Percentiles rank a stretch among this genome's conserved stretches.
Conservation (phyloP, 139 green algal species). For the Chlorella sorokiniana region DNA sequence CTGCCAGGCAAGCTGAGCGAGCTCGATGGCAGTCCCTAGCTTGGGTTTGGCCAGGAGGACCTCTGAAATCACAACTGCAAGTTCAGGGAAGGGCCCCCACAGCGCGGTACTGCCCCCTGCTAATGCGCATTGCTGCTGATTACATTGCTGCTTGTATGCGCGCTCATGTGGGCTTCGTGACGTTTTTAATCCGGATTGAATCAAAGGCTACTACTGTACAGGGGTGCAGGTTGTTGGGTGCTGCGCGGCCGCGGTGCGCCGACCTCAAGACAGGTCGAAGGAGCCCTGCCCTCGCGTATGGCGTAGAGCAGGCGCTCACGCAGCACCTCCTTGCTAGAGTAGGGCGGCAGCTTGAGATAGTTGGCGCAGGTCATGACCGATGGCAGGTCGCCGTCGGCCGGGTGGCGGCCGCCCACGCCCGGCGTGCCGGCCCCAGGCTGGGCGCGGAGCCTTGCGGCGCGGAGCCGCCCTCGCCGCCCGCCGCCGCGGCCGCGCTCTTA, state of each 20-base stretch:
- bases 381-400: conserved; percentile 88
- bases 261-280: conserved; percentile 91
- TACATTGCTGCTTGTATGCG: background rate
- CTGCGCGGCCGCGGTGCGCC: background rate
- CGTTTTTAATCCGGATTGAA: too few species aligned
- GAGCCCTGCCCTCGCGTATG: conserved; percentile 88
- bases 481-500: conserved; percentile 70
- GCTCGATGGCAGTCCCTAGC: too few species aligned
- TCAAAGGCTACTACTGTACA: background rate
- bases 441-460: conserved; percentile 3
- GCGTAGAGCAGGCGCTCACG: conserved; percentile 85
- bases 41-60: too few species aligned
- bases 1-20: too few species aligned
- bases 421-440: conserved; percentile 23
- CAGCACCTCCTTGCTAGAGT: conserved; percentile 89
- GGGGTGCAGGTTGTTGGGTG: background rate
- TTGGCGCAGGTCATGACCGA: conserved; percentile 99
- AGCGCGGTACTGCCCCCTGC: too few species aligned
- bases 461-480: background rate
- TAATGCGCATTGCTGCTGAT: background rate
- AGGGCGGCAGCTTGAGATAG: conserved; percentile 99
- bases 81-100: too few species aligned
- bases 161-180: too few species aligned
- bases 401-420: conserved; percentile 29
- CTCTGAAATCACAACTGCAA: too few species aligned